A percentile compares a stretch with the other conserved stretches of the same genome.
These are phyloP conservation scores for Penicillium parvum DNA, from an alignment of 495 filamentous ascomycete species.

Conservation along the genomic window DNA sequence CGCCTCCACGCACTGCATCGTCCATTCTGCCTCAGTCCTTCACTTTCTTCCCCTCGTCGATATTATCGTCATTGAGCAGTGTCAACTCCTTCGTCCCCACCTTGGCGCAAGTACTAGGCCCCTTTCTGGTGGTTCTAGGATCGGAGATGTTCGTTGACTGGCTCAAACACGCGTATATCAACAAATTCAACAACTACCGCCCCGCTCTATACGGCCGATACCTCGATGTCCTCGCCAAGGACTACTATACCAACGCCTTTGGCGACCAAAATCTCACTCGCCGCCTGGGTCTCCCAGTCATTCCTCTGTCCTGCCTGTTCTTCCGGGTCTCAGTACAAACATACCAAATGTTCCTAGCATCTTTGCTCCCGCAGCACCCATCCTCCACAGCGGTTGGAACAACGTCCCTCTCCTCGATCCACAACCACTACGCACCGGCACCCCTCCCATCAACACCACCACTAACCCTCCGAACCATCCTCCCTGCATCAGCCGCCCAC, in stretches of 20 bases:
- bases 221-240: conserved; percentile 88
- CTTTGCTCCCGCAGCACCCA: conserved; percentile 69
- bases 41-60: conserved; percentile 68
- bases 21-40: conserved; percentile 82
- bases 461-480: conserved; percentile 33
- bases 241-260: conserved; percentile 97
- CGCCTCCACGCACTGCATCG: conserved; percentile 44
- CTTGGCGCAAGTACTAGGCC: conserved; percentile 82
- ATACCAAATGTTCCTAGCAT: conserved; percentile 96
- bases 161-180: conserved; percentile 96
- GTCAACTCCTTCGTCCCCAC: conserved; percentile 54
- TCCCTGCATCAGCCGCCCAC: conserved; percentile 34
- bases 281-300: conserved; percentile 83
- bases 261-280: conserved; percentile 83
- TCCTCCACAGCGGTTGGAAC: conserved; percentile 65
- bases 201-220: conserved; percentile 85
- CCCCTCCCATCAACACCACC: conserved; percentile 31
- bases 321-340: conserved; percentile 92
- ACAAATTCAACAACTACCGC: conserved; percentile 95
- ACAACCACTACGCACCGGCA: conserved; percentile 43
- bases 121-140: conserved; percentile 87
- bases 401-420: conserved; percentile 57
- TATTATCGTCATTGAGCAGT: conserved; percentile 41
- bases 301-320: conserved; percentile 91
- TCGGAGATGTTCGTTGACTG: conserved; percentile 97